These are phyloP conservation scores for Colletotrichum acutatum DNA, from an alignment of 2,329 filamentous ascomycete genomes.

Conservation along the genomic window DNA sequence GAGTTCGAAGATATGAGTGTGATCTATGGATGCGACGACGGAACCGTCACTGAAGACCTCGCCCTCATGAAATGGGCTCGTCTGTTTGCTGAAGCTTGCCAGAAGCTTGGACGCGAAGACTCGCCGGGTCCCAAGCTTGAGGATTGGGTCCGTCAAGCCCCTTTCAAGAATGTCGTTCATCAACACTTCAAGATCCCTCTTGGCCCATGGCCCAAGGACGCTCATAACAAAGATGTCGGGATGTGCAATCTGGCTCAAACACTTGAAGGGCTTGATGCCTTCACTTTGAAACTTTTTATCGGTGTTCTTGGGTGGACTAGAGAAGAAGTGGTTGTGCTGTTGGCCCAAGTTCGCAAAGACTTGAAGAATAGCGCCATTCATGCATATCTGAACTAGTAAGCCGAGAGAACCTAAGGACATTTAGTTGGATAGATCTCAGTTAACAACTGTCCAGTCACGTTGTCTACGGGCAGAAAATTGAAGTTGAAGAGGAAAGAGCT, in stretches of 20 bases:
- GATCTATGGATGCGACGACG: slow-evolving; percentile 39
- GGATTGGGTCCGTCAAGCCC: slow-evolving; percentile 45
- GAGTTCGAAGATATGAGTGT: slow-evolving; percentile 40
- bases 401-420: not conserved
- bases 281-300: slow-evolving; percentile 43
- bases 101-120: slow-evolving; percentile 1
- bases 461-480: slow-evolving; percentile 35
- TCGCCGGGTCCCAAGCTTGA: slow-evolving; percentile 38
- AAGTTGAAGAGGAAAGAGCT: not conserved
- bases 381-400: not conserved
- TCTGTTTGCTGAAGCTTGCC: slow-evolving; percentile 43
- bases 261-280: slow-evolving; percentile 39
- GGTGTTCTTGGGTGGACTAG: slow-evolving; percentile 43
- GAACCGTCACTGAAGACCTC: slow-evolving; percentile 31
- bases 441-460: slow-evolving; percentile 1
- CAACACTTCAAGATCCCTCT: slow-evolving; percentile 48
- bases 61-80: slow-evolving; percentile 33
- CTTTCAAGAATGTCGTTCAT: slow-evolving; percentile 48
- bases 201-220: slow-evolving; percentile 31
- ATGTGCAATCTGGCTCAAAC: slow-evolving; percentile 29
- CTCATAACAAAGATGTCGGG: slow-evolving; percentile 39
- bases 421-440: too few species aligned
- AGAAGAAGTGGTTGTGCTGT: slow-evolving; percentile 42
- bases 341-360: slow-evolving; percentile 44
- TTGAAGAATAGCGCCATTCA: slow-evolving; percentile 42